A percentile compares a stretch with the other conserved stretches of the same genome.
These are phyloP conservation scores for Hericium coralloides DNA, from an alignment of 768 basidiomycete species.

Conservation along the genomic window DNA sequence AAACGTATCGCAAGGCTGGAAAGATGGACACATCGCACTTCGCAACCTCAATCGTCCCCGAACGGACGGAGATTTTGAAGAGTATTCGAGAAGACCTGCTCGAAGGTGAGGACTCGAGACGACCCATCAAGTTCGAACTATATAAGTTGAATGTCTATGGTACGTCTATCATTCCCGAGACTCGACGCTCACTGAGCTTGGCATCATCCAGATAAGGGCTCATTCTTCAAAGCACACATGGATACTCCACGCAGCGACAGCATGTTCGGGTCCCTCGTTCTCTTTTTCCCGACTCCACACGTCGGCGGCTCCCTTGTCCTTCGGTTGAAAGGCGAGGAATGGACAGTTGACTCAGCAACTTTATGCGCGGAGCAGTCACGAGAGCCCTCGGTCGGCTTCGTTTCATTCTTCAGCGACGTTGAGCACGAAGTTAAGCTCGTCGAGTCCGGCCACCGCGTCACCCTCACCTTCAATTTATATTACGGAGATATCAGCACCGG, in stretches of 20 bases:
- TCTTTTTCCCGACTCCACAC: constrained; percentile 8
- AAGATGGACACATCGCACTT: constrained; percentile 1
- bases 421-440: constrained; percentile 32
- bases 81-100: background rate
- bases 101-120: background rate
- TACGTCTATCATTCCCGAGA: background rate
- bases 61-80: constrained; percentile 2
- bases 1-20: constrained; percentile 2
- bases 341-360: background rate
- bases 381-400: constrained; percentile 14
- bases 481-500: background rate
- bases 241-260: constrained; percentile 40
- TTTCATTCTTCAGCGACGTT: constrained; percentile 30
- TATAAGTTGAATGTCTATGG: constrained; percentile 5
- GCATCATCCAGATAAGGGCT: constrained; percentile 12
- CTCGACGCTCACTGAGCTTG: background rate
- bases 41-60: background rate
- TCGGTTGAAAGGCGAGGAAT: constrained; percentile 23
- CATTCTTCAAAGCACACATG: constrained; percentile 34
- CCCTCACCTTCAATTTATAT: constrained; percentile 34
- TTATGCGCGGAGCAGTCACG: background rate
- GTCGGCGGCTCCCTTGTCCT: constrained; percentile 27
- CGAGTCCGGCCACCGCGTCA: constrained; percentile 29
- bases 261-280: constrained; percentile 20
- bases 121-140: background rate